Evolutionary conservation across 805 yeast species (phyloP).

Genomic region (Metschnikowia colocasiae): DNA sequence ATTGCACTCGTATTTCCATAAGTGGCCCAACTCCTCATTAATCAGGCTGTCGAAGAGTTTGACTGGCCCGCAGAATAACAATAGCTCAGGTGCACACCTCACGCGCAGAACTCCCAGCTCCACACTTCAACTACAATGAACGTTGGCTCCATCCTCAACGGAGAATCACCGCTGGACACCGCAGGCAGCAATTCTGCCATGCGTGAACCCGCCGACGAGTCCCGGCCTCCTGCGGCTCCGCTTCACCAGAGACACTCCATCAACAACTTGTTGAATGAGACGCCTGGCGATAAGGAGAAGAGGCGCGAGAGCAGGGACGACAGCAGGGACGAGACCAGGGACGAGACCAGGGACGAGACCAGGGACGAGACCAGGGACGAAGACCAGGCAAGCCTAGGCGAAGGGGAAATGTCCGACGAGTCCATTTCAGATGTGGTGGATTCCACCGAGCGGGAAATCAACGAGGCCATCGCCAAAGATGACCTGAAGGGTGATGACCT

Average conservation of each 20-base stretch:
- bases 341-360: neutral
- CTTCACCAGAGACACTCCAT: conserved; percentile 17
- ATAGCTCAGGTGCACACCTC: no score
- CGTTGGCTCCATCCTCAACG: conserved; percentile 20
- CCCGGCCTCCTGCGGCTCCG: conserved; percentile 6
- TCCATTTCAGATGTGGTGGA: conserved; percentile 9
- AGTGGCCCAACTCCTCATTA: no score
- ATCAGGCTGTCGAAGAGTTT: no score
- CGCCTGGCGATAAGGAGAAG: conserved; percentile 8
- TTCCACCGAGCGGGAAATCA: conserved; percentile 10
- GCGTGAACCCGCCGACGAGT: neutral
- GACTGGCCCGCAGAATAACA: no score
- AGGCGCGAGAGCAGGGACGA: no score
- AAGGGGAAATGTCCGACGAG: conserved; percentile 6
- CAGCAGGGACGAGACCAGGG: neutral
- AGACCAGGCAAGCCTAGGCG: neutral
- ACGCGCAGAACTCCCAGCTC: neutral
- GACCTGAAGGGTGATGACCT: neutral
- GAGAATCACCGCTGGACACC: conserved; percentile 15
- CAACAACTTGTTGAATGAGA: conserved; percentile 17
- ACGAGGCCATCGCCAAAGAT: conserved; percentile 7
- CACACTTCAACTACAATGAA: conserved; percentile 13
- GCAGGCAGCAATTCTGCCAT: conserved; percentile 7
- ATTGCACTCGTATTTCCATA: no score
- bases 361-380: neutral